A percentile compares a stretch with the other conserved stretches of the same genome.
Conservation (phyloP, 2,329 filamentous ascomycete genomes). For the Balansia obtecta region DNA sequence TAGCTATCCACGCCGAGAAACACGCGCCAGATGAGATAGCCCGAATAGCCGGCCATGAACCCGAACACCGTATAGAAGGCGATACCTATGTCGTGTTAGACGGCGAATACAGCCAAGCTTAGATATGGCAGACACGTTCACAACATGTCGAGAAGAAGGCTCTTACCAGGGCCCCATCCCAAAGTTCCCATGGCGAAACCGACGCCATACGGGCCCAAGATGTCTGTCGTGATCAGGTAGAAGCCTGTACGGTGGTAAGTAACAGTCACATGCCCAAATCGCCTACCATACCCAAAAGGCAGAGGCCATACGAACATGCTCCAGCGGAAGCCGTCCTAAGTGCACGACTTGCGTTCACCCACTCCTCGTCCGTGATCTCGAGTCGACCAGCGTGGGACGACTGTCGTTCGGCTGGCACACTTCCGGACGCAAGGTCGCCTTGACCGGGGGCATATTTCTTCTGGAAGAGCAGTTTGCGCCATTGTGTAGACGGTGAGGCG, state of each 20-base stretch:
- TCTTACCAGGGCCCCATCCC: conserved; percentile 16
- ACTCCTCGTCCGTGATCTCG: conserved; percentile 24
- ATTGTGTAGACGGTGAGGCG: conserved; percentile 5
- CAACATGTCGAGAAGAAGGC: not conserved
- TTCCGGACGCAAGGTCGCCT: not conserved
- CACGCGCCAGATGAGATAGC: conserved; percentile 32
- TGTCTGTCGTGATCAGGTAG: conserved; percentile 9
- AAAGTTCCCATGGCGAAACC: conserved; percentile 8
- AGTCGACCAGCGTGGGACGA: not conserved
- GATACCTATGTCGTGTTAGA: conserved; percentile 17
- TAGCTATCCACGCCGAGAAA: conserved; percentile 25
- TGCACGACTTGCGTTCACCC: conserved; percentile 25
- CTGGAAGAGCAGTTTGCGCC: conserved; percentile 4
- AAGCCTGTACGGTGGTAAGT: conserved; percentile 1
- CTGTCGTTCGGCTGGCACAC: not conserved
- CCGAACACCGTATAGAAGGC: conserved; percentile 33
- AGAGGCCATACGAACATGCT: not conserved
- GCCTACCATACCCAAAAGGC: not conserved
- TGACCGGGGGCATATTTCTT: not conserved
- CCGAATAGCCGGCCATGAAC: conserved; percentile 22
- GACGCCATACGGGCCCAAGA: conserved; percentile 8
- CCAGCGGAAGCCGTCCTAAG: conserved; percentile 7
- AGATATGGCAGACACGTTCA: too few species aligned
- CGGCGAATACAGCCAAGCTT: too few species aligned
- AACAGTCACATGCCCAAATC: not conserved